Percentiles rank a stretch among this genome's conserved stretches.
These are phyloP conservation scores for Pulchroboletus neoregius DNA, from an alignment of 1,284 basidiomycete genomes.

Conservation along the genomic window DNA sequence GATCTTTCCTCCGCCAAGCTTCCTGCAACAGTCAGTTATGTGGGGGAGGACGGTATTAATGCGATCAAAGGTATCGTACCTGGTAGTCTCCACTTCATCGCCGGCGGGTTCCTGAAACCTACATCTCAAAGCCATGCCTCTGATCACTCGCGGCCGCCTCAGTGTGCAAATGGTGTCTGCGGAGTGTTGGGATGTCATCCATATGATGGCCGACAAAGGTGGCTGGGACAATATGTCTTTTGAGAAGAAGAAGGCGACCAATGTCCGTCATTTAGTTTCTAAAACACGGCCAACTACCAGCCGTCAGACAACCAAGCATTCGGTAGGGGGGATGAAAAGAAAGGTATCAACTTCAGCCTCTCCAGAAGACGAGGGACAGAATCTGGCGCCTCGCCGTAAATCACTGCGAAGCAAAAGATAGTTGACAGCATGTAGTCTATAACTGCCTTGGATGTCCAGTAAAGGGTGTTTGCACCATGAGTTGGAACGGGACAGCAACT, in stretches of 20 bases:
- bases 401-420: constrained; percentile 22
- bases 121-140: constrained; percentile 58
- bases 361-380: constrained; percentile 6
- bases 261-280: constrained; percentile 50
- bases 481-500: background rate
- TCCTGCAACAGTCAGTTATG: constrained; percentile 59
- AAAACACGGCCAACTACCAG: constrained; percentile 46
- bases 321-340: constrained; percentile 50
- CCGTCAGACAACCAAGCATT: constrained; percentile 77
- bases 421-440: background rate
- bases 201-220: constrained; percentile 66
- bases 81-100: constrained; percentile 1
- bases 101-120: constrained; percentile 1
- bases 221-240: constrained; percentile 55
- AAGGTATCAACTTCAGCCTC: constrained; percentile 10
- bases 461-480: background rate
- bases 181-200: constrained; percentile 68
- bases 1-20: constrained; percentile 31
- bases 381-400: constrained; percentile 16
- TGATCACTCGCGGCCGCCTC: constrained; percentile 81
- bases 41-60: constrained; percentile 55
- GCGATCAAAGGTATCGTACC: constrained; percentile 53
- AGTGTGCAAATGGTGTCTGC: constrained; percentile 81
- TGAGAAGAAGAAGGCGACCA: constrained; percentile 63
- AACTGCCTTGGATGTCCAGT: background rate